Conservation (phyloP, 495 filamentous ascomycete genomes). For the Penicillium malachiteum region DNA sequence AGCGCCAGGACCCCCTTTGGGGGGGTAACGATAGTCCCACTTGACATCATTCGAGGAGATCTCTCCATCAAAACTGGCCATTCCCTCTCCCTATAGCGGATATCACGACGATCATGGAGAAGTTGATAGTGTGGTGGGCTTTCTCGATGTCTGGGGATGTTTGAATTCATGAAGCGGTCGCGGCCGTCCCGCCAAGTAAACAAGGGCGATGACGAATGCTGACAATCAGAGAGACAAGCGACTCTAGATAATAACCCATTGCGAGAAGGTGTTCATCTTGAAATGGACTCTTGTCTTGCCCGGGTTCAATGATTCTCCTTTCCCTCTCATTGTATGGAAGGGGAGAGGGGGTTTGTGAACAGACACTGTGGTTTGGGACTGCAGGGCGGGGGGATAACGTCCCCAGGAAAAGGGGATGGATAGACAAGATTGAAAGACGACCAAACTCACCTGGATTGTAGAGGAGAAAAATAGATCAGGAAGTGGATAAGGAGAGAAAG, state of each 20-base stretch:
- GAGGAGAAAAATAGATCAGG: conserved; percentile 8
- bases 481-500: conserved; percentile 16
- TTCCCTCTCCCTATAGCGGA: conserved; percentile 1
- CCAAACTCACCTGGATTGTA: conserved; percentile 27
- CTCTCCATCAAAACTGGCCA: neutral
- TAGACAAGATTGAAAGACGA: conserved; percentile 9
- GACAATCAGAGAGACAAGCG: conserved; percentile 9
- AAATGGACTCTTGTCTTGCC: neutral
- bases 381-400: conserved; percentile 10
- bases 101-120: conserved; percentile 19
- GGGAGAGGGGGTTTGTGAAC: conserved; percentile 10
- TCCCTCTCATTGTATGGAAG: neutral
- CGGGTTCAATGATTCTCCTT: conserved; percentile 3
- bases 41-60: neutral
- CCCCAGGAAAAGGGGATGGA: conserved; percentile 15
- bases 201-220: conserved; percentile 12
- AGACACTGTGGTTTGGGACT: conserved; percentile 13
- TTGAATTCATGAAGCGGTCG: conserved; percentile 28
- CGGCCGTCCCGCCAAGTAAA: conserved; percentile 27
- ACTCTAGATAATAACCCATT: conserved; percentile 5
- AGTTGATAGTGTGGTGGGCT: conserved; percentile 9
- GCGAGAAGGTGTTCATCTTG: neutral
- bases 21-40: neutral
- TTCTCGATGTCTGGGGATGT: conserved; percentile 8
- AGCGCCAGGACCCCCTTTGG: neutral